Conservation (phyloP, 495 filamentous ascomycete genomes). For the Penicillium herquei region DNA sequence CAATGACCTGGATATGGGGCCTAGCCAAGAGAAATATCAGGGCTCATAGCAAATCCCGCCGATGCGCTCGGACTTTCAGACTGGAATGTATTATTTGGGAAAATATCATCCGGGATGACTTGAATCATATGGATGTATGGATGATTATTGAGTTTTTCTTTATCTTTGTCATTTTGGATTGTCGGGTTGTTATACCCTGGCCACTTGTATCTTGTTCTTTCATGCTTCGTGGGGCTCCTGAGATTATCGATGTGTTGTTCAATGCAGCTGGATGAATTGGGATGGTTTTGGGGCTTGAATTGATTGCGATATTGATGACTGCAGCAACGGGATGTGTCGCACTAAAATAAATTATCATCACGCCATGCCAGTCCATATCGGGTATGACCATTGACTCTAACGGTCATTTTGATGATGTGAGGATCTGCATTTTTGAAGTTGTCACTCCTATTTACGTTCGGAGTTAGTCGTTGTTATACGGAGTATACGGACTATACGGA, state of each 20-base stretch:
- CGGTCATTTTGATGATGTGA: no score
- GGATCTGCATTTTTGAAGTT: no score
- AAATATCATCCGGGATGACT: not conserved
- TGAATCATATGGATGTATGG: not conserved
- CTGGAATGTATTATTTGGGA: not conserved
- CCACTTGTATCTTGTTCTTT: no score
- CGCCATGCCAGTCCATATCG: not conserved
- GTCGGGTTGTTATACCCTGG: no score
- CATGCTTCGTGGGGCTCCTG: no score
- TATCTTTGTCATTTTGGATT: no score
- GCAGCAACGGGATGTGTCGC: not conserved
- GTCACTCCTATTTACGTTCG: no score
- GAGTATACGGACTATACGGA: no score
- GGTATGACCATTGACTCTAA: not conserved
- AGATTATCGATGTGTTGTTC: no score
- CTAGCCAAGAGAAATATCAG: not conserved
- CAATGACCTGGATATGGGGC: constrained; percentile 1
- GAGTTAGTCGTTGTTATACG: no score
- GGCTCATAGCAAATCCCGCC: not conserved
- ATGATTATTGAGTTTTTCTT: not conserved
- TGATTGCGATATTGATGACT: not conserved
- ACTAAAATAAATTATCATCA: not conserved
- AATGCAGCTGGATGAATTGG: not conserved
- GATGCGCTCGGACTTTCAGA: not conserved
- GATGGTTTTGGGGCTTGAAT: no score